These are phyloP conservation scores for Pleurotus sapidus DNA, from an alignment of 768 basidiomycete species.

Conservation along the genomic window DNA sequence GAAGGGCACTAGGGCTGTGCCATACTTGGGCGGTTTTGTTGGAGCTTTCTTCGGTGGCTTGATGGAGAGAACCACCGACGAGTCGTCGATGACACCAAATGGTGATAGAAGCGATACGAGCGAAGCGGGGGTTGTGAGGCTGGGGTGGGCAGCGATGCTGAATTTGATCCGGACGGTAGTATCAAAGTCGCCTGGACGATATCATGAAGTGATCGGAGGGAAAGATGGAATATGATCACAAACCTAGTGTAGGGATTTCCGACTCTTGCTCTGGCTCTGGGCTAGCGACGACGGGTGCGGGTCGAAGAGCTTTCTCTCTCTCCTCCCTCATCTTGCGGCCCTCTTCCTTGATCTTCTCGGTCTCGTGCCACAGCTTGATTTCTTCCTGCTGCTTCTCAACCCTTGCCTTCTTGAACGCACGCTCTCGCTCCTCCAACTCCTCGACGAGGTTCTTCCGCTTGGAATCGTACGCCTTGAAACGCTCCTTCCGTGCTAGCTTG, in stretches of 20 bases:
- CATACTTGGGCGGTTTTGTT: conserved; percentile 59
- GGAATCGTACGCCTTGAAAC: conserved; percentile 66
- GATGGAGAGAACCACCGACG: conserved; percentile 65
- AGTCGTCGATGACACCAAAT: conserved; percentile 63
- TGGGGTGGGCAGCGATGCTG: conserved; percentile 51
- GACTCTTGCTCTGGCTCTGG: conserved; percentile 26
- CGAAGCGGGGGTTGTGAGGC: conserved; percentile 47
- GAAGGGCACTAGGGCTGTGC: conserved; percentile 74
- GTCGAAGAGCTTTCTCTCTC: conserved; percentile 49
- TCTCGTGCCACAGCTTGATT: conserved; percentile 51
- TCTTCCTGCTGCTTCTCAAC: conserved; percentile 61
- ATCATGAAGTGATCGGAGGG: conserved; percentile 6
- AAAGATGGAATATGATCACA: conserved; percentile 13
- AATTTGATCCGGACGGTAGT: conserved; percentile 78
- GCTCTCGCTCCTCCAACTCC: conserved; percentile 77
- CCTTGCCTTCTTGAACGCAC: conserved; percentile 70
- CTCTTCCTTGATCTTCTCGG: conserved; percentile 73
- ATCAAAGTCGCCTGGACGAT: conserved; percentile 52
- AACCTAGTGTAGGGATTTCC: conserved; percentile 60
- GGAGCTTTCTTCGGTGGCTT: conserved; percentile 56
- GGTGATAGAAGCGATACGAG: conserved; percentile 50
- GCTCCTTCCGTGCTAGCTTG: conserved; percentile 63
- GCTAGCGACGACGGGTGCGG: conserved; percentile 13
- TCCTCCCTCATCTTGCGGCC: conserved; percentile 68
- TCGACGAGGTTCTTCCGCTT: conserved; percentile 75